Base-by-base conservation (phyloP, 2,329 filamentous ascomycete genomes). In the Pseudogymnoascus sp. region DNA sequence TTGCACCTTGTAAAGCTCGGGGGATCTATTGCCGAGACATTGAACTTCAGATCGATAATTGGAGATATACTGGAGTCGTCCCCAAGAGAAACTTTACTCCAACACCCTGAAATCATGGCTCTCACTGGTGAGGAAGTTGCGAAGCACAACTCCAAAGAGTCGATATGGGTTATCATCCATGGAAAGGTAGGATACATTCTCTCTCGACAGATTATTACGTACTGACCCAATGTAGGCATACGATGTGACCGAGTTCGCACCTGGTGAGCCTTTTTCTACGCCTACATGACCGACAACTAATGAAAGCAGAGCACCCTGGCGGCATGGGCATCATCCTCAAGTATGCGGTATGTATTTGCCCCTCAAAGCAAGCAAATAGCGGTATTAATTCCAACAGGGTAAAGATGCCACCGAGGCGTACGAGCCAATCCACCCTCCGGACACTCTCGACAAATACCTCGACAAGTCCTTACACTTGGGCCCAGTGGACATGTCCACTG, bases 371-470 rank as follows among this genome's bases (percentile, higher is more conserved):
- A 36, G 18, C n/a, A 13, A 10, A 15, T 48, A 12, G 25, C 18
- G 27, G 40, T 33, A 29, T 58, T 29, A 42, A n/a, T 36, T 21
- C 25, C 33, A 52, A 15, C 42, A 72, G 71, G 92, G 92, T 69
- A 95, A 93, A 80, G 92, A 97, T 79, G 92, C 92, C 39, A 95
- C 92, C 36, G 89, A 92, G 73, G 91, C 91, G 72, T 97, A 90
- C 75, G 91, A 95, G 58, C 92, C 92, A 36, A 94, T 97, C 66
- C 86, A 87, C 74, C 91, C 91, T 84, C 90, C 89, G 12, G 92
- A 96, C 76, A 96, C 92, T 0, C 83, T 97, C 61, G 85, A 88
- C 73, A 88, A 88, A 79, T 96, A 90, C 74, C 86, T 96, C 63
- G 87, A 92, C 73, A 80, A 83, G 72, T 89, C 87, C 33, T 96